These are phyloP conservation scores for Hemisphaericaspora nanyangensis DNA, from an alignment of 805 yeast genomes.

Conservation along the genomic window DNA sequence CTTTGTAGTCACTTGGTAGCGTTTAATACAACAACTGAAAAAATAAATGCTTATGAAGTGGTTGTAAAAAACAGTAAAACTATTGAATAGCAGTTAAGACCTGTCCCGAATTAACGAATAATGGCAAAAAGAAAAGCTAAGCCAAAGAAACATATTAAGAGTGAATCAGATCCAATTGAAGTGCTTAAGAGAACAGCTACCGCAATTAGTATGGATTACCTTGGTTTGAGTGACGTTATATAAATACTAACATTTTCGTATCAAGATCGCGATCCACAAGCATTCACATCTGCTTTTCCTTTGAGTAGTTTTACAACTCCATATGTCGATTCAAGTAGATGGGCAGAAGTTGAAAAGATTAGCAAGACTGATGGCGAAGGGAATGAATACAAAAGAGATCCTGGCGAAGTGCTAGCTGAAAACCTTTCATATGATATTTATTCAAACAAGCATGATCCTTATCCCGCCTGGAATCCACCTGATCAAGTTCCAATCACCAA, in stretches of 20 bases:
- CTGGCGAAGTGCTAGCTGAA: slow-evolving; percentile 38
- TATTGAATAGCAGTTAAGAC: too few species aligned
- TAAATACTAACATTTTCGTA: slow-evolving; percentile 6
- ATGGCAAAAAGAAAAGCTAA: slow-evolving; percentile 4
- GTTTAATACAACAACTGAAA: too few species aligned
- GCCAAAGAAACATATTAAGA: slow-evolving; percentile 5
- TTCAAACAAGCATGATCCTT: slow-evolving; percentile 45
- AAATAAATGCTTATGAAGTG: too few species aligned
- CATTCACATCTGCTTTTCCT: slow-evolving; percentile 12
- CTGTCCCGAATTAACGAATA: background rate
- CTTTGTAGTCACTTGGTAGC: too few species aligned
- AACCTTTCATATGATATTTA: slow-evolving; percentile 39
- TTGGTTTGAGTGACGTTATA: too few species aligned
- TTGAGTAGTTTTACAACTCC: slow-evolving; percentile 45
- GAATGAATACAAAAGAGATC: slow-evolving; percentile 18
- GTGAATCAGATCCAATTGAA: slow-evolving; percentile 10
- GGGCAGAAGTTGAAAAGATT: slow-evolving; percentile 37
- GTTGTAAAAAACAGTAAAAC: too few species aligned
- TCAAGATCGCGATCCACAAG: slow-evolving; percentile 9
- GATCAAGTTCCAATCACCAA: slow-evolving; percentile 45
- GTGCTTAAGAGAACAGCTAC: slow-evolving; percentile 11
- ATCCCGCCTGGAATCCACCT: slow-evolving; percentile 49
- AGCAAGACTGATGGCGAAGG: slow-evolving; percentile 28
- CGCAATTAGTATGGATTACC: slow-evolving; percentile 18
- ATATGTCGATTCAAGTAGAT: slow-evolving; percentile 36